Conservation (phyloP, 768 basidiomycete species). For the Rhodotorula kratochvilovae region DNA sequence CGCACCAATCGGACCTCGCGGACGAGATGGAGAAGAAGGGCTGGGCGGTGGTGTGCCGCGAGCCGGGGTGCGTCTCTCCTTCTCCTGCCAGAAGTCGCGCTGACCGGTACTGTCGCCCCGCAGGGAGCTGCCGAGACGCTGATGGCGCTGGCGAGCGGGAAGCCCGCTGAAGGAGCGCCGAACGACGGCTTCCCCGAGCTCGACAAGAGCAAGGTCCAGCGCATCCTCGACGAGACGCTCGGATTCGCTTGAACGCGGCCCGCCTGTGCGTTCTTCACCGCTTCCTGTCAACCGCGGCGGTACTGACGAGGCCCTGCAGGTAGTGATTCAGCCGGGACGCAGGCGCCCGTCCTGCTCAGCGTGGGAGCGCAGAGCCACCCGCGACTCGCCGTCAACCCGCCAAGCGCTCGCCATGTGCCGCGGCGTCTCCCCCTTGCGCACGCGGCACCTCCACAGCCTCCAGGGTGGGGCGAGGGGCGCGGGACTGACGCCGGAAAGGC, state of each 20-base stretch:
- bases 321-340: too few species aligned
- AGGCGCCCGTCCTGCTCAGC: too few species aligned
- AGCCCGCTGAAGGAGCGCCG: neutral
- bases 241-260: slow-evolving; percentile 4
- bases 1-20: slow-evolving; percentile 89
- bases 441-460: too few species aligned
- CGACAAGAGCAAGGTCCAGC: slow-evolving; percentile 11
- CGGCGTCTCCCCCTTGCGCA: too few species aligned
- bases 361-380: too few species aligned
- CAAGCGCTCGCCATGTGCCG: too few species aligned
- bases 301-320: too few species aligned
- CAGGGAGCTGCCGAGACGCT: neutral
- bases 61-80: slow-evolving; percentile 12
- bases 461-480: too few species aligned
- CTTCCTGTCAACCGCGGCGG: too few species aligned
- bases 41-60: slow-evolving; percentile 25
- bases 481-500: too few species aligned
- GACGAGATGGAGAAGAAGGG: slow-evolving; percentile 52
- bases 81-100: neutral
- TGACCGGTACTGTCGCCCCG: too few species aligned
- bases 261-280: neutral
- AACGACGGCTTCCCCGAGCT: neutral
- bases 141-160: neutral
- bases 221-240: slow-evolving; percentile 25
- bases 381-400: too few species aligned